These are phyloP conservation scores for Seminavis robusta DNA, from an alignment of 108 stramenopile species.

Conservation along the genomic window DNA sequence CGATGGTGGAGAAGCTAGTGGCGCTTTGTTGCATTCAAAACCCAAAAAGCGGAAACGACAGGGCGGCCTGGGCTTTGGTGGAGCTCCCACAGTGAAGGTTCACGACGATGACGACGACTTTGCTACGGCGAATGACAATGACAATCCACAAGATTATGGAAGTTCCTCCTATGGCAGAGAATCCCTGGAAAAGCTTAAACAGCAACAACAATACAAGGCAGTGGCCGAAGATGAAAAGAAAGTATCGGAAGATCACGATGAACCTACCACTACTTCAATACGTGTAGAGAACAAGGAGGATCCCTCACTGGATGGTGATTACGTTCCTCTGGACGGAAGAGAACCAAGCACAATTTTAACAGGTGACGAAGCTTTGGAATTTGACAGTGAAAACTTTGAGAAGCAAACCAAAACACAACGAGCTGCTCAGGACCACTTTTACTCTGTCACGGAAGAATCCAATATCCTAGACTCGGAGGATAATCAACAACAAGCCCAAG, in stretches of 20 bases:
- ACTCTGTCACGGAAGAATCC: not conserved
- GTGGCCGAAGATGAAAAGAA: not conserved
- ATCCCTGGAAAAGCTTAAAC: no score
- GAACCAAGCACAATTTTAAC: slow-evolving; percentile 2
- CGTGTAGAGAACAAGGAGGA: not conserved
- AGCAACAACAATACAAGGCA: not conserved
- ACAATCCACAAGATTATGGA: no score
- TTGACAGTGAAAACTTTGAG: not conserved
- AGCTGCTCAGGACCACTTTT: not conserved
- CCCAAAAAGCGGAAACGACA: no score
- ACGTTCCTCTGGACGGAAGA: not conserved
- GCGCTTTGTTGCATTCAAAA: no score
- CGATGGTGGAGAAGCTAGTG: no score
- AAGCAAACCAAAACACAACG: not conserved
- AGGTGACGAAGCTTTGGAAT: not conserved
- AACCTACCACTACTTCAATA: not conserved
- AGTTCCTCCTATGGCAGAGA: no score
- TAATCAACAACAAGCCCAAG: slow-evolving; percentile 17
- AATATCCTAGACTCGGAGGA: slow-evolving; percentile 3
- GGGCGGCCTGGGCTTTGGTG: no score
- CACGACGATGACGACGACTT: not conserved
- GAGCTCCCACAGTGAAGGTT: not conserved
- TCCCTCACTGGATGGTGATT: not conserved
- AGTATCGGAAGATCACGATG: not conserved
- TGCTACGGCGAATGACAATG: not conserved